These are phyloP conservation scores for Shiraia sp. DNA, from an alignment of 2,329 filamentous ascomycete genomes.

Conservation along the genomic window DNA sequence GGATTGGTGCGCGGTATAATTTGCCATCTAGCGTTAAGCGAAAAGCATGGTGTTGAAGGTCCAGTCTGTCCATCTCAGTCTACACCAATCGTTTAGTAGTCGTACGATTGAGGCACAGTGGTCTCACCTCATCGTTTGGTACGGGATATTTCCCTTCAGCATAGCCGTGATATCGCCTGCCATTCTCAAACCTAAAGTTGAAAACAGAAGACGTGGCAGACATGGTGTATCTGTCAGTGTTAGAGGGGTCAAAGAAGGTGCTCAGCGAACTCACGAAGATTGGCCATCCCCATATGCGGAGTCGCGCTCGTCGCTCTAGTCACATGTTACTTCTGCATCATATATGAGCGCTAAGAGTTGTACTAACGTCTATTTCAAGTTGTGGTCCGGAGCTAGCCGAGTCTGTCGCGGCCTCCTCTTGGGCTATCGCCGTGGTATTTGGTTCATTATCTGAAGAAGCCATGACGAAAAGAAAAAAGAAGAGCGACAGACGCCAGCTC, in stretches of 20 bases:
- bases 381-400: slow-evolving; percentile 27
- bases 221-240: slow-evolving; percentile 29
- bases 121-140: slow-evolving; percentile 37
- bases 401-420: slow-evolving; percentile 11
- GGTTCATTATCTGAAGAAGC: slow-evolving; percentile 2
- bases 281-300: slow-evolving; percentile 30
- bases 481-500: not conserved
- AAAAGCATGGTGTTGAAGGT: slow-evolving; percentile 41
- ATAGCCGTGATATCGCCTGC: slow-evolving; percentile 38
- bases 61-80: slow-evolving; percentile 34
- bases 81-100: slow-evolving; percentile 4
- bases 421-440: not conserved
- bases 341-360: slow-evolving; percentile 4
- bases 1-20: slow-evolving; percentile 33
- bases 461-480: slow-evolving; percentile 1
- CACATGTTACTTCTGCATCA: slow-evolving; percentile 15
- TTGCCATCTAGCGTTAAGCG: slow-evolving; percentile 37
- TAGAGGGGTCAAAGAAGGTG: too few relatives aligned
- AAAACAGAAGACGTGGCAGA: slow-evolving; percentile 36
- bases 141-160: slow-evolving; percentile 36
- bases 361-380: slow-evolving; percentile 33
- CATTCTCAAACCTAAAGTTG: slow-evolving; percentile 36
- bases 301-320: slow-evolving; percentile 33
- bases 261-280: slow-evolving; percentile 22
- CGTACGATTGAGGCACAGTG: not conserved